These are phyloP conservation scores for Pisolithus microcarpus DNA, from an alignment of 768 basidiomycete species.

Conservation along the genomic window DNA sequence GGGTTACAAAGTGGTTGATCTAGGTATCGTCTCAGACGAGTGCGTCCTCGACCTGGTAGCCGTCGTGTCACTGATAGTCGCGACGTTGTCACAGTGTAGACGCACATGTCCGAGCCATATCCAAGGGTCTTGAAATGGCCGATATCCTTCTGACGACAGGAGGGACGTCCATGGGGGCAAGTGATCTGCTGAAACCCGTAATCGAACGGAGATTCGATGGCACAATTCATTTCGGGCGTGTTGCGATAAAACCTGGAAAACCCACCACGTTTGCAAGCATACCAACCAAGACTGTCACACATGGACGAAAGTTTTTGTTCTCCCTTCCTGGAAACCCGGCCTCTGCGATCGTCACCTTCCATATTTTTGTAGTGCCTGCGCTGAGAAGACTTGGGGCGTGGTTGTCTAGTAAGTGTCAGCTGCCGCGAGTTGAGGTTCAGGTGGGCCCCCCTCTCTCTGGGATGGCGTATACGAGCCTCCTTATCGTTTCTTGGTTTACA, in stretches of 20 bases:
- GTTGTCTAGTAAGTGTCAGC: slow-evolving; percentile 41
- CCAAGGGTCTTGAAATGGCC: slow-evolving; percentile 48
- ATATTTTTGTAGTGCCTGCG: slow-evolving; percentile 79
- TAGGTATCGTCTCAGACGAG: slow-evolving; percentile 76
- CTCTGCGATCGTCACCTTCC: slow-evolving; percentile 78
- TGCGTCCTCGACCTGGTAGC: slow-evolving; percentile 26
- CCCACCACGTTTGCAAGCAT: slow-evolving; percentile 87
- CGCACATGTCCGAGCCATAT: slow-evolving; percentile 52
- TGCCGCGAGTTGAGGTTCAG: slow-evolving; percentile 59
- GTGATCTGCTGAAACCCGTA: slow-evolving; percentile 81
- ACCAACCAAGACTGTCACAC: slow-evolving; percentile 31
- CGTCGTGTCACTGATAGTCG: neutral
- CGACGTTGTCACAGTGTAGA: slow-evolving; percentile 34
- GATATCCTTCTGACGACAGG: slow-evolving; percentile 83
- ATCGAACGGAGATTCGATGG: slow-evolving; percentile 75
- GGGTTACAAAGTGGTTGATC: slow-evolving; percentile 71
- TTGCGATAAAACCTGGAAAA: slow-evolving; percentile 78
- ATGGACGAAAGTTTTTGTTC: slow-evolving; percentile 58
- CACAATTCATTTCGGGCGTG: slow-evolving; percentile 78
- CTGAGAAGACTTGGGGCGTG: slow-evolving; percentile 68
- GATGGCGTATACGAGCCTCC: too few relatives aligned
- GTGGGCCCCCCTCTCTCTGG: slow-evolving; percentile 30
- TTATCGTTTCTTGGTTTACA: neutral
- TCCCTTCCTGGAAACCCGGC: slow-evolving; percentile 89
- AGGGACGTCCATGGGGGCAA: slow-evolving; percentile 87